These are phyloP conservation scores for Sporisorium graminicola DNA, from an alignment of 1,284 basidiomycete species.

Conservation along the genomic window DNA sequence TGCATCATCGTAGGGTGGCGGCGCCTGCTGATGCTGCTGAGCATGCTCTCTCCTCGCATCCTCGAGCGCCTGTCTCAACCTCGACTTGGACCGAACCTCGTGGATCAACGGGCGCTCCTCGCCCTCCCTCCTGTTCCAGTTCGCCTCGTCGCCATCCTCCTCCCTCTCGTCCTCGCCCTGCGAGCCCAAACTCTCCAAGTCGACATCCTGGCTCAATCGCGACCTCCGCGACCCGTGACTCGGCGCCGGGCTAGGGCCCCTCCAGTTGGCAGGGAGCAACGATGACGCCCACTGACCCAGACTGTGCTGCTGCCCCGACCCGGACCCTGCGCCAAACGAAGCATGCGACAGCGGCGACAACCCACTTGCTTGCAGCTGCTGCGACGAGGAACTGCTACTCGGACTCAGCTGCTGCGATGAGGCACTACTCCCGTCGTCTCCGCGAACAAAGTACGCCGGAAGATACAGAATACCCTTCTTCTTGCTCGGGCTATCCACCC, in stretches of 20 bases:
- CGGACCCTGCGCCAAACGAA: constrained; percentile 1
- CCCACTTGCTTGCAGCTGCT: not conserved
- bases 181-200: constrained; percentile 28
- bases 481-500: constrained; percentile 30
- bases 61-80: not conserved
- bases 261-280: constrained; percentile 28
- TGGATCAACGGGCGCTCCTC: constrained; percentile 32
- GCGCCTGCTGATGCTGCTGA: not conserved
- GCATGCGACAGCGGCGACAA: constrained; percentile 10
- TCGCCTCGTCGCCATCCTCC: not conserved
- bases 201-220: constrained; percentile 38
- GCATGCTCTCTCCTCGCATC: not conserved
- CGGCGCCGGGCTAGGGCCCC: constrained; percentile 33
- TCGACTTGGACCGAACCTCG: constrained; percentile 3
- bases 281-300: constrained; percentile 35
- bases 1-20: not conserved
- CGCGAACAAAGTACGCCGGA: constrained; percentile 57
- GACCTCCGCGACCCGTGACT: constrained; percentile 23
- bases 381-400: not conserved
- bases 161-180: constrained; percentile 22
- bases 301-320: constrained; percentile 2
- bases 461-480: constrained; percentile 52
- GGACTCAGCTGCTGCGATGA: constrained; percentile 14
- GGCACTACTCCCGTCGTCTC: constrained; percentile 34
- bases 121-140: not conserved